phyloP scores from a whole-genome alignment of 768 basidiomycete species.

The Rickenella mellea region DNA sequence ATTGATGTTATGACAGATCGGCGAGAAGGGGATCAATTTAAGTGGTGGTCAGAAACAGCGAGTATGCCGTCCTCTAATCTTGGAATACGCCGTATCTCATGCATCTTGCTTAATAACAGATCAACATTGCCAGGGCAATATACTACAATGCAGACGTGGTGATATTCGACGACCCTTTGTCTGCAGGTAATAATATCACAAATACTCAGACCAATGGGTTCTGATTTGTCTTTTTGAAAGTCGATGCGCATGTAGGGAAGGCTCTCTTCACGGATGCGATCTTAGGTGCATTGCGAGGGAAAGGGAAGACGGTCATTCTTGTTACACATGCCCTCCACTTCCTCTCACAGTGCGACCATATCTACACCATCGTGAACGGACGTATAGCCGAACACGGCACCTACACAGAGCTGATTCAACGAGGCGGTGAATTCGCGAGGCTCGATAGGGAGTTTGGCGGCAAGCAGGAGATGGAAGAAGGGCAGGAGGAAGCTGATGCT shows the following conservation, averaged over 20 bases:
- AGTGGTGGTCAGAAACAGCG: slow-evolving; percentile 61
- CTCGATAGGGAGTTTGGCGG: slow-evolving; percentile 58
- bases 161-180: slow-evolving; percentile 56
- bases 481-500: slow-evolving; percentile 27
- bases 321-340: slow-evolving; percentile 52
- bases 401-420: slow-evolving; percentile 38
- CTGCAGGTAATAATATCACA: slow-evolving; percentile 34
- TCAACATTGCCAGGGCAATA: slow-evolving; percentile 63
- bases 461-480: slow-evolving; percentile 17
- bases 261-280: slow-evolving; percentile 62
- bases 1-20: slow-evolving; percentile 33
- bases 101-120: slow-evolving; percentile 26
- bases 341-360: slow-evolving; percentile 39
- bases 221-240: slow-evolving; percentile 24
- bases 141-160: slow-evolving; percentile 57
- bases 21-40: slow-evolving; percentile 61
- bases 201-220: neutral
- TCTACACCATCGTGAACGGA: slow-evolving; percentile 37
- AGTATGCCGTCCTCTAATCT: slow-evolving; percentile 18
- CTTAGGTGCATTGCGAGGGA: slow-evolving; percentile 30
- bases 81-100: too few relatives aligned
- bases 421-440: slow-evolving; percentile 44
- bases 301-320: slow-evolving; percentile 42
- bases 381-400: slow-evolving; percentile 40
- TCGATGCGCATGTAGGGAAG: slow-evolving; percentile 70